Evolutionary conservation across 2,329 filamentous ascomycete species (phyloP), one percentile per base, ranked within the genome.

Genomic region (Ceratocystis cubensis): DNA sequence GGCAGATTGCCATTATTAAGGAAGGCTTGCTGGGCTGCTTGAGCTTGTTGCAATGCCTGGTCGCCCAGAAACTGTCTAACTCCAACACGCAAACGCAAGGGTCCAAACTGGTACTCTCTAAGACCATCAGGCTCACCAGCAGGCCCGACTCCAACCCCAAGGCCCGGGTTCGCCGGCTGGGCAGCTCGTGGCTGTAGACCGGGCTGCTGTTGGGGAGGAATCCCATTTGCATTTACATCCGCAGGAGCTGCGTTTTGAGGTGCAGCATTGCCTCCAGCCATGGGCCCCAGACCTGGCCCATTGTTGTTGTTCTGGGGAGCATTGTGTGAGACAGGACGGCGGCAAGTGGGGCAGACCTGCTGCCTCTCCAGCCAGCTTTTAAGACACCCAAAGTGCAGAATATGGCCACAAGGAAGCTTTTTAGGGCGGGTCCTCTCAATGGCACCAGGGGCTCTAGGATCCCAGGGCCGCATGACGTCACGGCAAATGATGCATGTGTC

Each of bases 401-500:
- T 94, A 73, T 99, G 94, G 3, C 93, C 92, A 75, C 94, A 99
- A 0, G 94, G 94, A 8, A 99, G 82, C 76, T 96, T 97, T 79
- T 99, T 99, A 5, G 94, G 91, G 22, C 94, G 84, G 66, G 89
- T 83, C 65, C 93, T 84, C 73, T 97, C 91, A 67, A 95, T 87
- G 66, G 88, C 81, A n/a, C 84, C 87, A 80, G 70, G 84, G 78
- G 76, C 74, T 4, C 70, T 73, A 0, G 80, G 77, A 67, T 83
- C 76, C 89, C 91, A 96, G 1, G 88, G 85, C 44, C 84, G 84
- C 94, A 99, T 99, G 70, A 95, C 90, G 74, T 99, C 94, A 69
- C 94, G 86, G 75, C 94, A 99, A 66, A 99, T 96, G 71, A 99
- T 99, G 75, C 94, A 99, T 2, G 94, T 95, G 72, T 95, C 91